A percentile compares a stretch with the other conserved stretches of the same genome.
Conservation (phyloP, 2,329 filamentous ascomycete genomes). For the Pseudogymnoascus sp. region DNA sequence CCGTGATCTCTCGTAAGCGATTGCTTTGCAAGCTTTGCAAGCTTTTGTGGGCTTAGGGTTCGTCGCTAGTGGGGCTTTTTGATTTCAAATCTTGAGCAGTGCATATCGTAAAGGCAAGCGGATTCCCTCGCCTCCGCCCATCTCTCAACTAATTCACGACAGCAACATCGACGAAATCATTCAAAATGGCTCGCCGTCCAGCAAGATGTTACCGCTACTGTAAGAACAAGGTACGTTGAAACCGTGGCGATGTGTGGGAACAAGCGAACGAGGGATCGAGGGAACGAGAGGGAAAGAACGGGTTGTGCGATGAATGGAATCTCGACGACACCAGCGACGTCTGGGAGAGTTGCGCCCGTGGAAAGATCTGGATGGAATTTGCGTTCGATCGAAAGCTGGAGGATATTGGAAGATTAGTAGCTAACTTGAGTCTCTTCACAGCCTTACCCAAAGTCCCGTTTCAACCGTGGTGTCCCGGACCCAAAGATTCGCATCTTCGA, state of each 20-base stretch:
- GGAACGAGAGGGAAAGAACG: background rate
- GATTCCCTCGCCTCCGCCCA: constrained; percentile 5
- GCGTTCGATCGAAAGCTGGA: background rate
- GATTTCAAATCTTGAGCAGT: constrained; percentile 24
- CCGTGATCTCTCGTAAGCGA: constrained; percentile 9
- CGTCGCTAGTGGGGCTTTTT: constrained; percentile 5
- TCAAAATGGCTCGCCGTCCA: constrained; percentile 98
- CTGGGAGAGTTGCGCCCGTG: background rate
- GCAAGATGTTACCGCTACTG: constrained; percentile 99
- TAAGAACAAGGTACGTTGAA: constrained; percentile 93
- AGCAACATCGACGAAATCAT: constrained; percentile 42
- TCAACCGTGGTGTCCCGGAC: constrained; percentile 93
- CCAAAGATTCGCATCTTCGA: constrained; percentile 94
- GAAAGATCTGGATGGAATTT: background rate
- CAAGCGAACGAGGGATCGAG: background rate
- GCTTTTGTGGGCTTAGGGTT: constrained; percentile 9
- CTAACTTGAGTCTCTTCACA: constrained; percentile 31
- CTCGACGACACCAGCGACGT: background rate
- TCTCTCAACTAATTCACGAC: constrained; percentile 8
- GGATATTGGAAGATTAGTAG: constrained; percentile 7
- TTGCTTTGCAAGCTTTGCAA: constrained; percentile 9
- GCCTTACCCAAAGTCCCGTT: constrained; percentile 99
- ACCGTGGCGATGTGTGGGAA: background rate
- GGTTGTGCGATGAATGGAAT: background rate
- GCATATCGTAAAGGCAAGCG: constrained; percentile 8